Conservation (phyloP, 805 yeast genomes). For the Kluyveromyces aestuarii region DNA sequence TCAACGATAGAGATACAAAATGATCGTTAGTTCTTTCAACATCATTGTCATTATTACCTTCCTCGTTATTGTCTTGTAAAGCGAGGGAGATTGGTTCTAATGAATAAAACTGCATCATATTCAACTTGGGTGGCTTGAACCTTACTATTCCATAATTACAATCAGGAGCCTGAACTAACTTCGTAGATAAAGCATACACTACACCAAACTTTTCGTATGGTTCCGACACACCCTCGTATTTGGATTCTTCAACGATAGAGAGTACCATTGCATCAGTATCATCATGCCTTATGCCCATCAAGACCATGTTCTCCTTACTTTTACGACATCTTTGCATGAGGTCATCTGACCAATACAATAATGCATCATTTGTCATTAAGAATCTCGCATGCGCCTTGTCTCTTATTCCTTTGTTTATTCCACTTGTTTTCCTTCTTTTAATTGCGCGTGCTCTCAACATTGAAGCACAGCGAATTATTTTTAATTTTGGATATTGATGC, state of each 20-base stretch:
- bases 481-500: neutral
- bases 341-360: slow-evolving; percentile 29
- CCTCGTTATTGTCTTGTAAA: slow-evolving; percentile 26
- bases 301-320: slow-evolving; percentile 5
- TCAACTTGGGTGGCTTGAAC: slow-evolving; percentile 66
- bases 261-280: slow-evolving; percentile 1
- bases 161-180: neutral
- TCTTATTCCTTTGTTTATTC: neutral
- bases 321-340: slow-evolving; percentile 13
- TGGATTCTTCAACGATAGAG: slow-evolving; percentile 1
- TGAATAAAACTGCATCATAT: slow-evolving; percentile 68
- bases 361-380: slow-evolving; percentile 2
- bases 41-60: slow-evolving; percentile 14
- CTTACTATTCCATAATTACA: slow-evolving; percentile 29
- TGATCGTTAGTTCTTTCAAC: neutral
- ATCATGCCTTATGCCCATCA: neutral
- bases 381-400: neutral
- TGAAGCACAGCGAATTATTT: no score
- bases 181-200: slow-evolving; percentile 6
- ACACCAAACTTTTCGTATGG: neutral
- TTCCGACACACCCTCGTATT: neutral
- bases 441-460: no score
- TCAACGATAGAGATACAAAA: neutral
- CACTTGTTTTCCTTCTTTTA: neutral
- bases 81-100: slow-evolving; percentile 63